phyloP scores from a whole-genome alignment of 176 grass and related monocot genomes.

The Phyllostachys edulis region DNA sequence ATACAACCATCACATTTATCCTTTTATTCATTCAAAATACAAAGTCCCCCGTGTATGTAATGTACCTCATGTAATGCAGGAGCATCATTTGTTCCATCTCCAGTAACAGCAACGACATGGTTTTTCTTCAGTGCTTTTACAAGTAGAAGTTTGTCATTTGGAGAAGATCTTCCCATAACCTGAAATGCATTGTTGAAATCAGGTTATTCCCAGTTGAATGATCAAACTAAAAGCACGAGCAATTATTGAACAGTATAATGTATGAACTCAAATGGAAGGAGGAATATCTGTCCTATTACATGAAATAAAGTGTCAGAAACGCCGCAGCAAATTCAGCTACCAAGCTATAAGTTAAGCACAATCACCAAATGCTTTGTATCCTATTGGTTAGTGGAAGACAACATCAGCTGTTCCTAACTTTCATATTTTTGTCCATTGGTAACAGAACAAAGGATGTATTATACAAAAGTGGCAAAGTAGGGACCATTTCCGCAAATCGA shows the following conservation, averaged over 20 bases:
- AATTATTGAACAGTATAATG: slow-evolving; percentile 12
- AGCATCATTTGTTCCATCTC: slow-evolving; percentile 97
- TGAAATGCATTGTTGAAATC: slow-evolving; percentile 30
- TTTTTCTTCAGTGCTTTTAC: slow-evolving; percentile 83
- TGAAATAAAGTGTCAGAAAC: slow-evolving; percentile 11
- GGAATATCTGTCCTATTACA: neutral
- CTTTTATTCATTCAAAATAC: slow-evolving; percentile 28
- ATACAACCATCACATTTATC: slow-evolving; percentile 4
- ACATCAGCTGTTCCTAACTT: neutral
- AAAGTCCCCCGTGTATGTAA: slow-evolving; percentile 17
- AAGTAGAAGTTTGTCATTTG: slow-evolving; percentile 88
- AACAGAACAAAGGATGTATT: neutral
- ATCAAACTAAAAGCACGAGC: slow-evolving; percentile 7
- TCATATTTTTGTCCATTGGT: neutral
- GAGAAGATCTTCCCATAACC: slow-evolving; percentile 98
- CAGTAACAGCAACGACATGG: slow-evolving; percentile 92
- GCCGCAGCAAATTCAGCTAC: slow-evolving; percentile 8
- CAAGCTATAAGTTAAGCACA: slow-evolving; percentile 9
- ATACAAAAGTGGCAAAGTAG: neutral
- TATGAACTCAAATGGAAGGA: slow-evolving; percentile 3
- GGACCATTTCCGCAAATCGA: neutral
- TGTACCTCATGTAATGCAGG: slow-evolving; percentile 80
- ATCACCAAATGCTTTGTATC: slow-evolving; percentile 1
- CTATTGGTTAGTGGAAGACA: slow-evolving; percentile 3
- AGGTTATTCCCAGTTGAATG: slow-evolving; percentile 15